Evolutionary conservation across 345 rosid genomes (phyloP), one percentile per base, ranked within the genome.

Genomic region (Eucalyptus dawsonii): DNA sequence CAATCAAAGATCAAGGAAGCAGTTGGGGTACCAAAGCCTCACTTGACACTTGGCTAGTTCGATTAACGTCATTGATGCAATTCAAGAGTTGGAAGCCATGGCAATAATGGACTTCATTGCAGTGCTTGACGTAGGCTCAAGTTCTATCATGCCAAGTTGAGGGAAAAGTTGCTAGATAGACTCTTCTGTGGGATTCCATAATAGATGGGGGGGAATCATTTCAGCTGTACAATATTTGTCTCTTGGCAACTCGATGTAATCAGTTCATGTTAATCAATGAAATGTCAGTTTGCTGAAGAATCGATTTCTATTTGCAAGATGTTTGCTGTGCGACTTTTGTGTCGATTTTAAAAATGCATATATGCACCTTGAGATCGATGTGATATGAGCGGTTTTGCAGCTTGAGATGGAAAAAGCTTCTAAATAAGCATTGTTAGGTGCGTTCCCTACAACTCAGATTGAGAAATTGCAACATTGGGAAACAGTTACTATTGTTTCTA

Each of bases 81-180:
- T 93, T 80, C 91, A 92, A 69, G 95, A 95, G 76, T 90, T 97
- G 67, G 98, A 96, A 92, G 95, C 92, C 47, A 95, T 97, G 31
- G 94, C 92, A 14, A 69, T 91, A 3, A 87, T 93, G 91, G 97
- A 94, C 90, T 90, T 93, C 13, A 87, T 51, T 47, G 89, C 2
- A 6, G 62, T 86, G 56, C 88, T 24, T n/a, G 37, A 50, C 24
- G 31, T 29, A 17, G 56, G 45, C 49, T 42, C 87, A 76, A 22
- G 44, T 34, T 8, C 50, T 16, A 49, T 83, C 86, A 25, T n/a
- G 27, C 50, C 50, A 19, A 50, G 60, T 9, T 21, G 60, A 54
- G 27, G 27, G 60, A 54, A 24, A 8, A 54, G 60, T 54, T 54
- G 27, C 60, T n/a, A 31, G 83, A 14, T 50, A 50, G 50, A 49